Percentiles rank a stretch among this genome's conserved stretches.
These are phyloP conservation scores for Hemisphaericaspora nanyangensis DNA, from an alignment of 805 yeast species.

Conservation along the genomic window DNA sequence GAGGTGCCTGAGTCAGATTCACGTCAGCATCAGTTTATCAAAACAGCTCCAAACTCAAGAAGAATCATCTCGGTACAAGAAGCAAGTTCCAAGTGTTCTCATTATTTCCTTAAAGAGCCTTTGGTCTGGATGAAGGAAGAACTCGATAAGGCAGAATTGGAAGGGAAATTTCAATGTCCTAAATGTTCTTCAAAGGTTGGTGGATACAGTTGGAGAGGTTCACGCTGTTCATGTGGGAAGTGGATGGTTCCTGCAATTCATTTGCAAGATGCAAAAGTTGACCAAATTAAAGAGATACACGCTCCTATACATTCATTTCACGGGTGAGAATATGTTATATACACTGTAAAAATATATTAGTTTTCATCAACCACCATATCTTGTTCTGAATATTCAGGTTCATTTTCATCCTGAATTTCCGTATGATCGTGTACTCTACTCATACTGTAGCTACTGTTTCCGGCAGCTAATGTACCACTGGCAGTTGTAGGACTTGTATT, in stretches of 20 bases:
- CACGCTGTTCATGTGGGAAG: constrained; percentile 88
- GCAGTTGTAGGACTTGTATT: constrained; percentile 20
- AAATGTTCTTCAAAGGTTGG: constrained; percentile 85
- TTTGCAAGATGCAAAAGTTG: constrained; percentile 76
- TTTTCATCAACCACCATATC: constrained; percentile 44
- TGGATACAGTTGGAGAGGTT: constrained; percentile 91
- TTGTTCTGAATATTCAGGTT: constrained; percentile 25
- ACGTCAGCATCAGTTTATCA: constrained; percentile 61
- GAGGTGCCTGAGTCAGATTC: constrained; percentile 62
- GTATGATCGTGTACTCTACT: constrained; percentile 6
- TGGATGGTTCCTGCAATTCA: constrained; percentile 95
- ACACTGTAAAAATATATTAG: constrained; percentile 1
- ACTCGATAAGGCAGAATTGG: constrained; percentile 67
- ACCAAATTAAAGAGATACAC: constrained; percentile 40
- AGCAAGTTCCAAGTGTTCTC: constrained; percentile 69
- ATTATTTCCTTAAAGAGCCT: constrained; percentile 78
- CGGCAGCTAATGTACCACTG: constrained; percentile 7
- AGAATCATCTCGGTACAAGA: constrained; percentile 55
- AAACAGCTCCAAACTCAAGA: constrained; percentile 57
- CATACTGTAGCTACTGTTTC: not conserved
- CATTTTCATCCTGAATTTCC: constrained; percentile 10
- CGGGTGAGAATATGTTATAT: too few relatives aligned
- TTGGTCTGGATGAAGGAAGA: constrained; percentile 88
- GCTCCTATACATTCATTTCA: constrained; percentile 1
- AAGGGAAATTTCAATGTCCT: constrained; percentile 85